Conservation (phyloP, 441 rosid genomes). For the Gossypium gossypioides region DNA sequence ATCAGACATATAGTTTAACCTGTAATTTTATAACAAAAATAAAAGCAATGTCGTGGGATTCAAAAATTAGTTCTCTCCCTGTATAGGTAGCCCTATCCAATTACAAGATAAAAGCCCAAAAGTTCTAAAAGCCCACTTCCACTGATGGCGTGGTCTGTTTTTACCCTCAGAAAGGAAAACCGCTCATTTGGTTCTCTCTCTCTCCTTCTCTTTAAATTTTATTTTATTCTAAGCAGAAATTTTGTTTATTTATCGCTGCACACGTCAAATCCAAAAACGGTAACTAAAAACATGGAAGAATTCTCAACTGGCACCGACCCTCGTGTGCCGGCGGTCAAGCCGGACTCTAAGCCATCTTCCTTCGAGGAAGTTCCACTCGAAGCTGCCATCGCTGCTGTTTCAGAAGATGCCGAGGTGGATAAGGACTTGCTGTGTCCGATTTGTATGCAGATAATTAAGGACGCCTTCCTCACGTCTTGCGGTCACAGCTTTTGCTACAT, state of each 20-base stretch:
- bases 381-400: conserved; percentile 19
- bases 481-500: conserved; percentile 95
- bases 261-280: neutral
- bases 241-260: neutral
- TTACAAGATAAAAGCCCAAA: neutral
- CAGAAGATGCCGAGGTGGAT: conserved; percentile 41
- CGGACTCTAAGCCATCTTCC: conserved; percentile 33
- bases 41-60: no score
- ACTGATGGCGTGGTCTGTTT: conserved; percentile 21
- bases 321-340: conserved; percentile 70
- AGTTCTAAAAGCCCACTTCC: neutral
- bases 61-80: no score
- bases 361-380: conserved; percentile 20
- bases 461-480: conserved; percentile 84
- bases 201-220: neutral
- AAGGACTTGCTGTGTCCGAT: conserved; percentile 88
- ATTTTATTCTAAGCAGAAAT: no score
- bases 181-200: neutral
- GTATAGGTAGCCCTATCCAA: no score
- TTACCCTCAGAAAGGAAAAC: conserved; percentile 28
- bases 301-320: conserved; percentile 50
- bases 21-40: no score
- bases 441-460: conserved; percentile 91
- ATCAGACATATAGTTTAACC: no score
- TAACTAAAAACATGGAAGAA: conserved; percentile 1